Conservation (phyloP, 2,329 filamentous ascomycete species). For the Rhynchosporium secalis region DNA sequence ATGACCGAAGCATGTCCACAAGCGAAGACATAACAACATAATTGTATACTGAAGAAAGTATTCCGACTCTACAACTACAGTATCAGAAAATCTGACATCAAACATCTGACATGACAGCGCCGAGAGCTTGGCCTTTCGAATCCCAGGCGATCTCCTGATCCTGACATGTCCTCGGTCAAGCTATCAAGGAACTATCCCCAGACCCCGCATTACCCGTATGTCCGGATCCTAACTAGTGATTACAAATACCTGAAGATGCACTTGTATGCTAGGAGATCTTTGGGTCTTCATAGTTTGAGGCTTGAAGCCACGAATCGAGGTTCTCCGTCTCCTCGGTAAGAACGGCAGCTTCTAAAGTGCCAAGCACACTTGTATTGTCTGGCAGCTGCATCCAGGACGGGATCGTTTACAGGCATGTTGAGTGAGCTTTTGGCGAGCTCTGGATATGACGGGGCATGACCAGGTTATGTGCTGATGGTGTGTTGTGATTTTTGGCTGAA, state of each 20-base stretch:
- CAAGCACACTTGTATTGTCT: background rate
- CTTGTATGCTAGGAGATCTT: background rate
- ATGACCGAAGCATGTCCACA: too few species aligned
- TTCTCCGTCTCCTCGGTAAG: constrained; percentile 7
- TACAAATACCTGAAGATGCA: background rate
- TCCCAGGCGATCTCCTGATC: too few species aligned
- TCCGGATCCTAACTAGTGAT: background rate
- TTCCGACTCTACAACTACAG: background rate
- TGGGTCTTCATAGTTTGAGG: background rate
- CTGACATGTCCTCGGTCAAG: too few species aligned
- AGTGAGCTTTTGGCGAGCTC: background rate
- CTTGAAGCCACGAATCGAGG: background rate
- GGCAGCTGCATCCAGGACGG: constrained; percentile 12
- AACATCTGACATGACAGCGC: too few species aligned
- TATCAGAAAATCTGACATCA: background rate
- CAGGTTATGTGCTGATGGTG: constrained; percentile 12
- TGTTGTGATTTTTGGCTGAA: background rate
- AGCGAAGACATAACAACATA: too few species aligned
- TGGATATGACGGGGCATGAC: background rate
- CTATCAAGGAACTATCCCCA: background rate
- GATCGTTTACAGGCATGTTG: constrained; percentile 7
- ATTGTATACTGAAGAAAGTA: too few species aligned
- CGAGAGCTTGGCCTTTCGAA: too few species aligned
- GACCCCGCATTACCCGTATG: constrained; percentile 10
- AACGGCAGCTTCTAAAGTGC: constrained; percentile 10